A percentile compares a stretch with the other conserved stretches of the same genome.
Conservation (phyloP, 2,329 filamentous ascomycete species). For the Acrocalymma vagum region DNA sequence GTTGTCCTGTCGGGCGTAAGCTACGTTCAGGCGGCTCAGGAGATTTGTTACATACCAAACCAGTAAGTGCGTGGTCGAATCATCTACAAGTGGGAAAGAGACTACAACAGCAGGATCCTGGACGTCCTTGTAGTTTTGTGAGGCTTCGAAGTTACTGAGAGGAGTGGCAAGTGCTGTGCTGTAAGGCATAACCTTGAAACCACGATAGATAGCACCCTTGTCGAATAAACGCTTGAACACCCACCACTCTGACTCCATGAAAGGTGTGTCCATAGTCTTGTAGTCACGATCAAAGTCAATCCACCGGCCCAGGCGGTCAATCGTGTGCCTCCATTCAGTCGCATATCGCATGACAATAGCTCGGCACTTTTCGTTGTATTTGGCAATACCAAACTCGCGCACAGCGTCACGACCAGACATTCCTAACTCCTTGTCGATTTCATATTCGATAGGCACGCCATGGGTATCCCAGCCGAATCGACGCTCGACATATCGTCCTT, state of each 20-base stretch:
- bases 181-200: slow-evolving; percentile 93
- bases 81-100: slow-evolving; percentile 82
- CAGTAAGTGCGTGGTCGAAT: slow-evolving; percentile 77
- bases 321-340: slow-evolving; percentile 84
- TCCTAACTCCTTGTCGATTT: slow-evolving; percentile 95
- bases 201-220: slow-evolving; percentile 88
- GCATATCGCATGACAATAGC: slow-evolving; percentile 94
- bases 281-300: slow-evolving; percentile 98
- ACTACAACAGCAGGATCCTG: slow-evolving; percentile 91
- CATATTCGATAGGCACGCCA: slow-evolving; percentile 92
- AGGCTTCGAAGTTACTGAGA: slow-evolving; percentile 91
- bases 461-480: slow-evolving; percentile 97
- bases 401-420: slow-evolving; percentile 90
- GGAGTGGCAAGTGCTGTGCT: slow-evolving; percentile 90
- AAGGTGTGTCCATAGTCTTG: slow-evolving; percentile 95
- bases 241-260: slow-evolving; percentile 98
- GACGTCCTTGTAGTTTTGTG: slow-evolving; percentile 93
- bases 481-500: slow-evolving; percentile 89
- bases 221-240: slow-evolving; percentile 93
- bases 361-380: slow-evolving; percentile 91
- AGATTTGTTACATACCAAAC: slow-evolving; percentile 71
- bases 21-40: background rate
- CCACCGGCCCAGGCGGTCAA: slow-evolving; percentile 91
- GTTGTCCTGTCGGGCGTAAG: slow-evolving; percentile 64
- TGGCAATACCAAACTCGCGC: slow-evolving; percentile 81